Conservation (phyloP, 192 early-diverging fungal genomes). For the Physocladia obscura region DNA sequence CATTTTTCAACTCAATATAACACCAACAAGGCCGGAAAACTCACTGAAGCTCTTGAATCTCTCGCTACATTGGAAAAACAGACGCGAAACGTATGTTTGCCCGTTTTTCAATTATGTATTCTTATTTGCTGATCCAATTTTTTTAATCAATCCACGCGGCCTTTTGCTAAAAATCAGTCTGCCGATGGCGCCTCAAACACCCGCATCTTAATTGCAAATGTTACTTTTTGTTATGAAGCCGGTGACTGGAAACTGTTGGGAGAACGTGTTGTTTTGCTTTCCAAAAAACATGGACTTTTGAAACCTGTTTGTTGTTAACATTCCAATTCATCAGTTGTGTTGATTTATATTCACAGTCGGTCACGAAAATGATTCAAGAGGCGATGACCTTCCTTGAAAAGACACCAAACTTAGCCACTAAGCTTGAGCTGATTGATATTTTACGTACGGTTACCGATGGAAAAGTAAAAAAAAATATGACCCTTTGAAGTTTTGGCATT, state of each 20-base stretch:
- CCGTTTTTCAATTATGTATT: not conserved
- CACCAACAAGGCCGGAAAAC: conserved; percentile 67
- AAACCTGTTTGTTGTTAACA: conserved; percentile 49
- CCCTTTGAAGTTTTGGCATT: conserved; percentile 6
- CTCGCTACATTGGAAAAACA: conserved; percentile 90
- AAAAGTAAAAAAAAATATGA: conserved; percentile 60
- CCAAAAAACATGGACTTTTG: conserved; percentile 97
- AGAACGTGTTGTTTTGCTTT: conserved; percentile 85
- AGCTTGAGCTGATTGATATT: conserved; percentile 90
- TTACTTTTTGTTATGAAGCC: conserved; percentile 70
- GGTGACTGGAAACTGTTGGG: conserved; percentile 87
- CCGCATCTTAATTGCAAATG: conserved; percentile 77
- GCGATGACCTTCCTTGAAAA: conserved; percentile 85
- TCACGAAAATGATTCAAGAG: conserved; percentile 92
- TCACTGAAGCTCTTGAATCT: conserved; percentile 85
- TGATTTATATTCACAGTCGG: conserved; percentile 59
- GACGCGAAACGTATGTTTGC: conserved; percentile 73
- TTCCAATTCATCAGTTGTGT: not conserved
- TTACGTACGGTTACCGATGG: conserved; percentile 94
- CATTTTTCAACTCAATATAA: no score
- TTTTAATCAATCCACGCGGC: not conserved
- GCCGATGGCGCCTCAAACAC: conserved; percentile 88
- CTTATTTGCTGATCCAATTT: not conserved
- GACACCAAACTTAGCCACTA: conserved; percentile 76
- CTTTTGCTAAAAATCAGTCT: conserved; percentile 45